Percentiles rank a stretch among this genome's conserved stretches.
These are phyloP conservation scores for Taphrina pruni DNA, from an alignment of 1,139 yeast genomes.

Conservation along the genomic window DNA sequence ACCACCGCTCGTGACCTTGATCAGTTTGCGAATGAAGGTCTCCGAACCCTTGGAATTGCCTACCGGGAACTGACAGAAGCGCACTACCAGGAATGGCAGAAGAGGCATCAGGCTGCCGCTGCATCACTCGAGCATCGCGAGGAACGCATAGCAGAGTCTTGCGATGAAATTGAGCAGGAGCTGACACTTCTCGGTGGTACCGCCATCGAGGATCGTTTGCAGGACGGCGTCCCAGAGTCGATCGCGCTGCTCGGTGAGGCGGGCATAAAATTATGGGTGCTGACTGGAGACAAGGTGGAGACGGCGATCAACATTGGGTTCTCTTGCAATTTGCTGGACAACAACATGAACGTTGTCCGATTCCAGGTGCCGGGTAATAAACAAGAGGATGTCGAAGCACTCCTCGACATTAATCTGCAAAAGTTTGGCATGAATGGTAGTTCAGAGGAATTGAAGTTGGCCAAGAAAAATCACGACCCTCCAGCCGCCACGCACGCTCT, in stretches of 20 bases:
- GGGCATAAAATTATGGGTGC: slow-evolving; percentile 94
- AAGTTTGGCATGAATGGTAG: slow-evolving; percentile 72
- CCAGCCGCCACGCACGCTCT: slow-evolving; percentile 82
- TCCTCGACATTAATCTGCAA: slow-evolving; percentile 65
- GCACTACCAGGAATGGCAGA: slow-evolving; percentile 71
- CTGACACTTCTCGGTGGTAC: slow-evolving; percentile 87
- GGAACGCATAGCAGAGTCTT: slow-evolving; percentile 73
- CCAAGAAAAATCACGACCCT: slow-evolving; percentile 73
- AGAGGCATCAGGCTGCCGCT: slow-evolving; percentile 70
- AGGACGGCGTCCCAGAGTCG: slow-evolving; percentile 94
- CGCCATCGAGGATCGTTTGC: slow-evolving; percentile 94
- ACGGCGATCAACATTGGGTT: slow-evolving; percentile 98
- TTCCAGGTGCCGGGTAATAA: slow-evolving; percentile 59
- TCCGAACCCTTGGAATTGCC: slow-evolving; percentile 92
- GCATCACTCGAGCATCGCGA: slow-evolving; percentile 80
- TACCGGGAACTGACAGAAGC: slow-evolving; percentile 70
- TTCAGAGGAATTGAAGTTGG: slow-evolving; percentile 62
- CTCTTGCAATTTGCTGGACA: slow-evolving; percentile 86
- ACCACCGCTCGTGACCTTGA: slow-evolving; percentile 85
- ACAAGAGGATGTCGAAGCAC: slow-evolving; percentile 59
- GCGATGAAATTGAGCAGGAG: slow-evolving; percentile 78
- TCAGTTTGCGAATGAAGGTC: slow-evolving; percentile 94
- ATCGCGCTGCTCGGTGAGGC: slow-evolving; percentile 83
- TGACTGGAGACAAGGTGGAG: slow-evolving; percentile 97
- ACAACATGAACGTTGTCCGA: slow-evolving; percentile 83